Percentiles rank a stretch among this genome's conserved stretches.
phyloP scores from a whole-genome alignment of 306 rosid genomes.

The Rubus idaeus region DNA sequence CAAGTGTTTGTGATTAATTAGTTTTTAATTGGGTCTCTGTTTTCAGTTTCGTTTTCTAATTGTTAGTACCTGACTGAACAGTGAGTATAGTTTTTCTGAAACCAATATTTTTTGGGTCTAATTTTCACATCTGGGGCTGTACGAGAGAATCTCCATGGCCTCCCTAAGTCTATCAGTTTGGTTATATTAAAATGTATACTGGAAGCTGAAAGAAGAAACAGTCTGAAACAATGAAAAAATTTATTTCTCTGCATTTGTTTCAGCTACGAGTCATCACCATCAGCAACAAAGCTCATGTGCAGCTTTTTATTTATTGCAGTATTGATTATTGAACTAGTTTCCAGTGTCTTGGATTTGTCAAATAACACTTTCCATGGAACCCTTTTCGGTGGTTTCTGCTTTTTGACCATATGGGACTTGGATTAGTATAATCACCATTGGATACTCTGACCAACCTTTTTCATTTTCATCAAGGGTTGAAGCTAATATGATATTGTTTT shows the following conservation, averaged over 20 bases:
- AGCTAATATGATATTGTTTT: background rate
- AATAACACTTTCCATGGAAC: background rate
- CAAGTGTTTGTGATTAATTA: conserved; percentile 48
- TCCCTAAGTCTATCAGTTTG: background rate
- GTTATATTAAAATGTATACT: conserved; percentile 20
- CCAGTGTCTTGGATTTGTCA: background rate
- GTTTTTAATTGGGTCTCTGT: background rate
- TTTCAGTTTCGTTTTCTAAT: conserved; percentile 7
- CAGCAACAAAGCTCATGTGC: conserved; percentile 7
- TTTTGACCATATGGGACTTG: conserved; percentile 15
- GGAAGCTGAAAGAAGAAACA: background rate
- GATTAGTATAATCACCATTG: conserved; percentile 35
- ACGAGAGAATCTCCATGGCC: conserved; percentile 44
- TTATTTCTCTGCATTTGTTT: conserved; percentile 18
- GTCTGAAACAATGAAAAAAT: background rate
- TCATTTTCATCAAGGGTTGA: conserved; percentile 8
- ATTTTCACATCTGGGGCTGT: conserved; percentile 26
- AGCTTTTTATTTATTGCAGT: conserved; percentile 17
- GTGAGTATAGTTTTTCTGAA: conserved; percentile 6
- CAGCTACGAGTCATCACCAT: conserved; percentile 16
- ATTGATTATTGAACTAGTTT: background rate
- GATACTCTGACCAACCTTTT: conserved; percentile 52
- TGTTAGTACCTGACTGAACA: conserved; percentile 4
- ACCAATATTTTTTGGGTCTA: background rate
- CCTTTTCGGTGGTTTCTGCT: conserved; percentile 5